phyloP scores from a whole-genome alignment of 1,139 yeast species.

The Candida pseudocylindracea region DNA sequence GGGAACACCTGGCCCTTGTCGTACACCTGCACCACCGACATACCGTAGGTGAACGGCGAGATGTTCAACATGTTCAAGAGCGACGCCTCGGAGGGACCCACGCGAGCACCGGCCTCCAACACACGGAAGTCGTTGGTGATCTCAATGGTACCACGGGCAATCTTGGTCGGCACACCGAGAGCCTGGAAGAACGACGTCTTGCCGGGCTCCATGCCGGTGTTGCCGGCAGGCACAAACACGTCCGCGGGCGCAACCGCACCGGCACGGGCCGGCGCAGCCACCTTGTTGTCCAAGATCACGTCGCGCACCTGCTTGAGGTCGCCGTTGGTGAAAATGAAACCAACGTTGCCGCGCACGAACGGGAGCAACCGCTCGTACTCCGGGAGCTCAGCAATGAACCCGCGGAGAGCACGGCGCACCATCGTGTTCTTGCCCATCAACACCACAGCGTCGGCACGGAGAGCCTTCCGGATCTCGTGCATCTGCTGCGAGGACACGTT shows the following conservation, averaged over 20 bases:
- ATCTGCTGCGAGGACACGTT: slow-evolving; percentile 99
- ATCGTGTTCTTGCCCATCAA: slow-evolving; percentile 99
- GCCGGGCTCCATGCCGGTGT: slow-evolving; percentile 99
- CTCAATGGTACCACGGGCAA: slow-evolving; percentile 99
- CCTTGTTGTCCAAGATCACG: slow-evolving; percentile 70
- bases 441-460: slow-evolving; percentile 87
- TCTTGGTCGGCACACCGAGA: slow-evolving; percentile 99
- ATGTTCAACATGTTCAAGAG: slow-evolving; percentile 98
- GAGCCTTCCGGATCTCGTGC: slow-evolving; percentile 97
- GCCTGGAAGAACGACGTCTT: slow-evolving; percentile 99
- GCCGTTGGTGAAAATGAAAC: slow-evolving; percentile 96
- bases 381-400: slow-evolving; percentile 82
- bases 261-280: slow-evolving; percentile 99
- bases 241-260: slow-evolving; percentile 99
- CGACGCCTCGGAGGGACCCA: slow-evolving; percentile 99
- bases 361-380: slow-evolving; percentile 93
- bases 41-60: slow-evolving; percentile 99
- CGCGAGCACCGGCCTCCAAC: slow-evolving; percentile 66
- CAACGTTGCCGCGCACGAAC: slow-evolving; percentile 91
- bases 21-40: slow-evolving; percentile 90
- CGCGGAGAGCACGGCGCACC: slow-evolving; percentile 99
- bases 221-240: slow-evolving; percentile 96
- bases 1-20: slow-evolving; percentile 98
- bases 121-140: slow-evolving; percentile 94
- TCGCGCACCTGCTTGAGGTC: slow-evolving; percentile 90